Percentiles rank a stretch among this genome's conserved stretches.
Evolutionary conservation across 257 asterid species (phyloP).

Genomic region (Solanum etuberosum): DNA sequence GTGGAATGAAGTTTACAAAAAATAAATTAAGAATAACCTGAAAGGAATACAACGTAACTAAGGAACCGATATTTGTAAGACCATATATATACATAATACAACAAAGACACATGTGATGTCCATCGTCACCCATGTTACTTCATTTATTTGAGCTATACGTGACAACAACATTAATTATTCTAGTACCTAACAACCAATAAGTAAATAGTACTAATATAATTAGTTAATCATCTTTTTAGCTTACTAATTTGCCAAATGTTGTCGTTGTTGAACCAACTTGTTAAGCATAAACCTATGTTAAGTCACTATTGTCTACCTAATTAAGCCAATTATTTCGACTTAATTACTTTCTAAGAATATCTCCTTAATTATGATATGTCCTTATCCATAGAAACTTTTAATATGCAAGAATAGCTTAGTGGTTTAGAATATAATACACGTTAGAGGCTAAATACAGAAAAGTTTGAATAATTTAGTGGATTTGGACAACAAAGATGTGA

Average conservation of each 20-base stretch:
- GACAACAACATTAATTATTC: slow-evolving; percentile 1
- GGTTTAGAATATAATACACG: neutral
- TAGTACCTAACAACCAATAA: slow-evolving; percentile 14
- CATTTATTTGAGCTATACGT: neutral
- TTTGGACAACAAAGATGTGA: neutral
- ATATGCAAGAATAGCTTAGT: neutral
- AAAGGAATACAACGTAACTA: neutral
- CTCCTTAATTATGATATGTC: neutral
- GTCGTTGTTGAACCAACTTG: slow-evolving; percentile 1
- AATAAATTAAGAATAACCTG: neutral
- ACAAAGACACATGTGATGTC: slow-evolving; percentile 39
- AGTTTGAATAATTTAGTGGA: neutral
- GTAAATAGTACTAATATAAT: neutral
- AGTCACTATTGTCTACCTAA: slow-evolving; percentile 13
- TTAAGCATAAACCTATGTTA: neutral
- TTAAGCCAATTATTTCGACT: neutral
- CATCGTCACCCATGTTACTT: slow-evolving; percentile 47
- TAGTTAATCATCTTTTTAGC: slow-evolving; percentile 4
- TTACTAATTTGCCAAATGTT: slow-evolving; percentile 17
- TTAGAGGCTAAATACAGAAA: neutral
- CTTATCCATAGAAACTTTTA: neutral
- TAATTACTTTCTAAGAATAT: neutral
- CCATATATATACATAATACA: neutral
- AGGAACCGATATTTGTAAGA: neutral
- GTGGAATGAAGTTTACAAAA: neutral